Evolutionary conservation across 169 alveolate genomes (phyloP), one percentile per base, ranked within the genome.

Genomic region (Neospora caninum): DNA sequence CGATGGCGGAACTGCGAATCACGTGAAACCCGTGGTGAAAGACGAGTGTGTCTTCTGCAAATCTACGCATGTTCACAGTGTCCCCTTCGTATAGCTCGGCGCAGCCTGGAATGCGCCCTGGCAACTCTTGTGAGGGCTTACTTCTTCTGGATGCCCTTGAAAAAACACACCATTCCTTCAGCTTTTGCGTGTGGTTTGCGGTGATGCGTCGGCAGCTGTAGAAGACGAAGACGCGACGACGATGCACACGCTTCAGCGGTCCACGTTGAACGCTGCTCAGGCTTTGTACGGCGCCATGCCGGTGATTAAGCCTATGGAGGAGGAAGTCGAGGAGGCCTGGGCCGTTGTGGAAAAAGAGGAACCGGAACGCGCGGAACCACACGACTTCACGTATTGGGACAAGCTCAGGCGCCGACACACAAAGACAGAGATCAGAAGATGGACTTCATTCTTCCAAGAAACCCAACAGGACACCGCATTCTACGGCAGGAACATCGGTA

Each of bases 331-430:
- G 34, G 80, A 89, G 67, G 78, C 64, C 58, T 31, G 82, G 58
- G 38, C 92, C 39, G 80, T 39, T 27, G 16, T 0, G 38, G 42
- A 38, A 88, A 34, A 34, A 31, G 53, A n/a, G 41, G 54, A 0
- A 20, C 34, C 38, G 2, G 43, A 73, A n/a, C 84, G 39, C n/a
- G 29, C 4, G 41, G 88, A 69, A 67, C 49, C 93, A 25, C 80
- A 70, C 29, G 93, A 89, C 88, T 89, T 34, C 78, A 89, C 93
- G 34, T 73, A 69, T 43, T 89, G 93, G 93, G 93, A 89, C 78
- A 89, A 89, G 18, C 93, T 89, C 58, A 16, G 93, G 31, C 70
- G 93, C 22, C 73, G 22, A 20, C 42, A 49, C 73, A 89, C 93
- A 34, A 38, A 70, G 25, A 89, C 93, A 29, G 88, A 64, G 45